Conservation (phyloP, 768 basidiomycete species). For the Coprinopsis sp. region DNA sequence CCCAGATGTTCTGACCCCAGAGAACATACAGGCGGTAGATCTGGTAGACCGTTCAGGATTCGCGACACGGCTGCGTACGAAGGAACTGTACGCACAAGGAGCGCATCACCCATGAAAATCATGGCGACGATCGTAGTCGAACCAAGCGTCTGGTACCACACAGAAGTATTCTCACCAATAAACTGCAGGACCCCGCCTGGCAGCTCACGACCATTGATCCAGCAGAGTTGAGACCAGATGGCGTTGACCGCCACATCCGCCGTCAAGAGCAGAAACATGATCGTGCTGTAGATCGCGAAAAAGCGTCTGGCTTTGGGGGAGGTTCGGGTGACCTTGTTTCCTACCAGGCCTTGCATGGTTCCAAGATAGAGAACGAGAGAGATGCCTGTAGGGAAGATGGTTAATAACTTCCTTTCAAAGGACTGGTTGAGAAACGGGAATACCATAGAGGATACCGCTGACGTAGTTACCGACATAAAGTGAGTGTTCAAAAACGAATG, state of each 20-base stretch:
- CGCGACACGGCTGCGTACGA: not conserved
- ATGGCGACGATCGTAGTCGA: constrained; percentile 23
- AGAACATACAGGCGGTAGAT: constrained; percentile 29
- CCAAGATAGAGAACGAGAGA: constrained; percentile 26
- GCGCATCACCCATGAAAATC: constrained; percentile 29
- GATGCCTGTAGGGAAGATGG: no score
- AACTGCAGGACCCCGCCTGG: constrained; percentile 24
- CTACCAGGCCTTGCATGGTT: constrained; percentile 19
- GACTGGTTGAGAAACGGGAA: no score
- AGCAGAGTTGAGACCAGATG: constrained; percentile 29
- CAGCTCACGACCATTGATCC: constrained; percentile 24
- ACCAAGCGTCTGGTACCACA: constrained; percentile 29
- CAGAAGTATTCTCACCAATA: constrained; percentile 21
- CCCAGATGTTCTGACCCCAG: constrained; percentile 20
- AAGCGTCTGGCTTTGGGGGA: constrained; percentile 19
- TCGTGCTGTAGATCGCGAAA: constrained; percentile 24
- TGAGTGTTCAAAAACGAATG: constrained; percentile 23
- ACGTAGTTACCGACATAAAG: constrained; percentile 28
- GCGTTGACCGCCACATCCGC: constrained; percentile 26
- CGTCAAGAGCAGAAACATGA: constrained; percentile 23
- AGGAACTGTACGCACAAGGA: constrained; percentile 23
- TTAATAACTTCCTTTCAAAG: not conserved
- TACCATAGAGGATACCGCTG: constrained; percentile 29
- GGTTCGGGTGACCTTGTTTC: constrained; percentile 17
- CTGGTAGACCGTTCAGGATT: constrained; percentile 10